Percentiles rank a stretch among this genome's conserved stretches.
Conservation (phyloP, 495 filamentous ascomycete species). For the Neurospora terricola region DNA sequence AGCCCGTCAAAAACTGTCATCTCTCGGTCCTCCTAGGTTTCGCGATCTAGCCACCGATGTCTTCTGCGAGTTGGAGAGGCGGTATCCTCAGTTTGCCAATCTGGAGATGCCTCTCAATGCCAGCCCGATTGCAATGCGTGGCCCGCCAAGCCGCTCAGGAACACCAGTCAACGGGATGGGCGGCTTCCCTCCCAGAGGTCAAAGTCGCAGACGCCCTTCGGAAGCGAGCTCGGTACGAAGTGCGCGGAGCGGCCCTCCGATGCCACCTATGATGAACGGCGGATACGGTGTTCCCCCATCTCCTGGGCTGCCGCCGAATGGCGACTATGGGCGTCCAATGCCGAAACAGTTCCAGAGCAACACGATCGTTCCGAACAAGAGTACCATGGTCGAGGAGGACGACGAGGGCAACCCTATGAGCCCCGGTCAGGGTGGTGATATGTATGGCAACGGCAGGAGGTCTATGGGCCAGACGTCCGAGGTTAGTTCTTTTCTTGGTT, state of each 20-base stretch:
- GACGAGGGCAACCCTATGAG: constrained; percentile 47
- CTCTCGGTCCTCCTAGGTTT: constrained; percentile 73
- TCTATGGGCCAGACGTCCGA: constrained; percentile 40
- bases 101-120: constrained; percentile 55
- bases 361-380: constrained; percentile 94
- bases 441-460: constrained; percentile 51
- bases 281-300: constrained; percentile 39
- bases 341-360: constrained; percentile 92
- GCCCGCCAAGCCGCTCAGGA: constrained; percentile 42
- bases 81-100: constrained; percentile 72
- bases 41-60: constrained; percentile 91
- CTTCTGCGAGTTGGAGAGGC: constrained; percentile 83
- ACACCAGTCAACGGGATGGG: constrained; percentile 45
- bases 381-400: constrained; percentile 96
- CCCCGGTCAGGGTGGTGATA: constrained; percentile 47
- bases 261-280: constrained; percentile 18
- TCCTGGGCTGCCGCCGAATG: constrained; percentile 25
- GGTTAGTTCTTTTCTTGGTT: constrained; percentile 20
- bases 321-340: constrained; percentile 46
- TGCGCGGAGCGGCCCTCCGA: constrained; percentile 14
- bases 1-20: constrained; percentile 85
- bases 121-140: constrained; percentile 55
- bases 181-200: constrained; percentile 32
- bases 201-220: constrained; percentile 39
- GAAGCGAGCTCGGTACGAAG: constrained; percentile 44